Evolutionary conservation across 2,329 filamentous ascomycete genomes (phyloP), one percentile per base, ranked within the genome.

Genomic region (Hymenoscyphus repandus): DNA sequence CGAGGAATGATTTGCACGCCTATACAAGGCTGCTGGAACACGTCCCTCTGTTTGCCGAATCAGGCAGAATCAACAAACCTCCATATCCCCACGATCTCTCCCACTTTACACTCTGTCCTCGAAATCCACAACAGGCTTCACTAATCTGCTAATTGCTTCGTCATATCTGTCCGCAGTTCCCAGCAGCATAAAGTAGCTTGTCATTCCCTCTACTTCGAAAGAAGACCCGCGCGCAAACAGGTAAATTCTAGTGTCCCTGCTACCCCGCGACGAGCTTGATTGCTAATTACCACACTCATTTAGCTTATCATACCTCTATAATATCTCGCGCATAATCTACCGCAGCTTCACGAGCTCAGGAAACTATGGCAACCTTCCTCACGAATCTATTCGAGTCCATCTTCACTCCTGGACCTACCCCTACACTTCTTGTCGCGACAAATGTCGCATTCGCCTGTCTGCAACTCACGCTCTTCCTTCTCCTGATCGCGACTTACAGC

Each of bases 381-480:
- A 76, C 82, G 65, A 82, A 91, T 60, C 85, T 96, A 54, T 95
- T 90, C 87, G 80, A 87, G 66, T 95, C 89, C 65, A 84, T 97
- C 75, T 96, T 97, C 78, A 93, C 86, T 5, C 88, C 92, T 1
- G 93, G 93, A 51, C 82, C 92, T 42, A 96, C 91, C 1, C 89
- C 89, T 12, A 88, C 88, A 43, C 83, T 99, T 57, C 79, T 97
- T 50, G 73, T 91, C 65, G 93, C 93, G 53, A 95, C 93, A 52
- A 97, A 99, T 72, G 82, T 77, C 66, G 85, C 88, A 54, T 99
- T 99, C 69, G 90, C 84, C 57, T 81, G 82, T 38, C 84, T 99
- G 15, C 93, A 97, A 70, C 53, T 86, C 55, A 76, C 95, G 38
- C 83, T 97, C 59, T 70, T 89, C 58, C 69, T 72, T 48, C 85